Conservation (phyloP, 2,329 filamentous ascomycete genomes). For the Coniosporium tulheliwenetii region DNA sequence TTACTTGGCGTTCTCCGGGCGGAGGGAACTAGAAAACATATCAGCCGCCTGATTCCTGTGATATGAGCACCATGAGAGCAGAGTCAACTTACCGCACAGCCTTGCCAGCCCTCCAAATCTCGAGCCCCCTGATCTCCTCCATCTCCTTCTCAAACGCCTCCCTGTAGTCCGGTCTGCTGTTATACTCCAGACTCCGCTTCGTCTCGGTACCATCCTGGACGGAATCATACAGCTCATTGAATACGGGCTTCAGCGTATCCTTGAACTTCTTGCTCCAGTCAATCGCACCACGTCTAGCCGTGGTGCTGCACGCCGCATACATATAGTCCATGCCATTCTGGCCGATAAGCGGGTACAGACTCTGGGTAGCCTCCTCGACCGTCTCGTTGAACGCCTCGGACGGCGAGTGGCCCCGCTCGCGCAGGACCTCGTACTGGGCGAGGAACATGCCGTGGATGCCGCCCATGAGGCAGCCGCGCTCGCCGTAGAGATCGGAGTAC, state of each 20-base stretch:
- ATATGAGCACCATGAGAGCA: too few relatives aligned
- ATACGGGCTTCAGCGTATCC: conserved; percentile 95
- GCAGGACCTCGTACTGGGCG: conserved; percentile 98
- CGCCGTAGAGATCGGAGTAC: conserved; percentile 98
- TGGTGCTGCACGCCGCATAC: conserved; percentile 99
- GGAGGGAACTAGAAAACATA: too few relatives aligned
- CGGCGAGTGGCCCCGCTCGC: conserved; percentile 93
- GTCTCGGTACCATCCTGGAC: conserved; percentile 90
- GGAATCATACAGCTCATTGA: conserved; percentile 91
- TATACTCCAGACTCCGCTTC: conserved; percentile 91
- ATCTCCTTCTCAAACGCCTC: conserved; percentile 97
- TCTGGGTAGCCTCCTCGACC: conserved; percentile 98
- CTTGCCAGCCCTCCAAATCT: conserved; percentile 99
- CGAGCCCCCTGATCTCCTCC: conserved; percentile 91
- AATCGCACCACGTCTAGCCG: conserved; percentile 92
- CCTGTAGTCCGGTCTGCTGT: conserved; percentile 89
- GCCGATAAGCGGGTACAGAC: conserved; percentile 92
- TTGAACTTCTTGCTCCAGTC: conserved; percentile 98
- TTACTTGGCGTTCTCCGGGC: too few relatives aligned
- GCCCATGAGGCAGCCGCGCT: conserved; percentile 99
- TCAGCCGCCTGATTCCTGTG: too few relatives aligned
- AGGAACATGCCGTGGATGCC: conserved; percentile 99
- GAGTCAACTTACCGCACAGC: conserved; percentile 49
- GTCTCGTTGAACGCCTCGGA: conserved; percentile 99
- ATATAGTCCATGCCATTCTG: conserved; percentile 99